phyloP scores from a whole-genome alignment of 768 basidiomycete genomes.

The Macrolepiota albuminosa region DNA sequence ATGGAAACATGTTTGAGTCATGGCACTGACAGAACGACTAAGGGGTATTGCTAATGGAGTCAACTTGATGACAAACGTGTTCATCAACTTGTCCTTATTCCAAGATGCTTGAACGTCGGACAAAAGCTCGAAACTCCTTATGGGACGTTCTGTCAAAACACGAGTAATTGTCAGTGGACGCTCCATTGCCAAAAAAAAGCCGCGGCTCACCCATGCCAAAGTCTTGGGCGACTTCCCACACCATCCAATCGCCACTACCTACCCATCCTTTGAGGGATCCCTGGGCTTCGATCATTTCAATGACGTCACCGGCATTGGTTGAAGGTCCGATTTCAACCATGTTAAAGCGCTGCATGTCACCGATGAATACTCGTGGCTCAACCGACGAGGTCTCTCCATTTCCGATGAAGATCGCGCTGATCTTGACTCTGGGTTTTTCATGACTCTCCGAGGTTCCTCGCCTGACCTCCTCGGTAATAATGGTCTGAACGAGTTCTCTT shows the following conservation, averaged over 20 bases:
- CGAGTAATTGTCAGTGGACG: conserved; percentile 9
- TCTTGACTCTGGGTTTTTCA: conserved; percentile 15
- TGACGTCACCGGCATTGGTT: conserved; percentile 71
- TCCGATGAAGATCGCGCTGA: conserved; percentile 21
- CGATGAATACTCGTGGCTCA: conserved; percentile 60
- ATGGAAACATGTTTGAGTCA: neutral
- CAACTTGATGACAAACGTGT: conserved; percentile 74
- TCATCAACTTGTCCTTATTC: conserved; percentile 79
- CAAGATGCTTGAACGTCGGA: conserved; percentile 83
- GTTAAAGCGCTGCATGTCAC: conserved; percentile 70
- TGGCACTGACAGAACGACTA: conserved; percentile 48
- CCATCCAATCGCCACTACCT: conserved; percentile 74
- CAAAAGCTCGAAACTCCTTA: no score
- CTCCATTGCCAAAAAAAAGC: conserved; percentile 1
- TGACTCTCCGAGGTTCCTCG: conserved; percentile 15
- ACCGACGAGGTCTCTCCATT: conserved; percentile 17
- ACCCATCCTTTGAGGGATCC: conserved; percentile 60
- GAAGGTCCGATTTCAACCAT: conserved; percentile 63
- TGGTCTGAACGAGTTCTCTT: no score
- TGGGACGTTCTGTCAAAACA: conserved; percentile 67
- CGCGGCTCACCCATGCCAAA: conserved; percentile 79
- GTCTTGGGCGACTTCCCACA: conserved; percentile 87
- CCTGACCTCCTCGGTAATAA: conserved; percentile 11
- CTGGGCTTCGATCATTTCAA: conserved; percentile 58
- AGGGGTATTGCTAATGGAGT: conserved; percentile 61